Conservation (phyloP, 2,329 filamentous ascomycete genomes). For the Penicillium frequentans region DNA sequence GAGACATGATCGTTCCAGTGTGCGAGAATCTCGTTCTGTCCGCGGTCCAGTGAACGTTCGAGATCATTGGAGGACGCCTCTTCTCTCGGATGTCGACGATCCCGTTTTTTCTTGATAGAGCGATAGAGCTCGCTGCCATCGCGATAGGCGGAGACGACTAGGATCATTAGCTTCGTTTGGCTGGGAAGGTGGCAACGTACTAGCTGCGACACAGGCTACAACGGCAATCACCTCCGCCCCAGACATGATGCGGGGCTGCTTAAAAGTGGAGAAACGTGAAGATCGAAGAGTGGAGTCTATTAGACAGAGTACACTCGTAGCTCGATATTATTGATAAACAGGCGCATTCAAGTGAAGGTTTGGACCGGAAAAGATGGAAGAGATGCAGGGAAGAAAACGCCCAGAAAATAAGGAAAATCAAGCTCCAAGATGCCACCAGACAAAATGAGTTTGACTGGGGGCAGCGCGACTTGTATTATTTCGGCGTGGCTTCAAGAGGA, state of each 20-base stretch:
- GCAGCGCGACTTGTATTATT: no score
- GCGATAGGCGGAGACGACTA: conserved; percentile 33
- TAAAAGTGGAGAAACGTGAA: not conserved
- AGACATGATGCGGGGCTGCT: conserved; percentile 12
- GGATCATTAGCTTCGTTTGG: not conserved
- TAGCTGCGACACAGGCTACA: conserved; percentile 23
- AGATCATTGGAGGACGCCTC: conserved; percentile 25
- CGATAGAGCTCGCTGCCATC: conserved; percentile 31
- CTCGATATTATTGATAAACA: not conserved
- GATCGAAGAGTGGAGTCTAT: not conserved
- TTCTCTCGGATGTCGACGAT: conserved; percentile 20
- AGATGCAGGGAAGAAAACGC: not conserved
- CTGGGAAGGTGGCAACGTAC: conserved; percentile 7
- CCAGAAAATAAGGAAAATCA: not conserved
- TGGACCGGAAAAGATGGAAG: not conserved
- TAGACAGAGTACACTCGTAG: not conserved
- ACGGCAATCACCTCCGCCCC: conserved; percentile 24
- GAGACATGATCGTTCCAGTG: conserved; percentile 37
- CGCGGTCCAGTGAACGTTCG: conserved; percentile 36
- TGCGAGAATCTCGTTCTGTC: conserved; percentile 34
- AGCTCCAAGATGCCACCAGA: not conserved
- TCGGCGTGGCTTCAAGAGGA: no score
- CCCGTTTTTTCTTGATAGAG: conserved; percentile 27
- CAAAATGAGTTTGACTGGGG: no score
- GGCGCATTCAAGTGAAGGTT: not conserved